Conservation (phyloP, 2,329 filamentous ascomycete genomes). For the Colletotrichum incanum region DNA sequence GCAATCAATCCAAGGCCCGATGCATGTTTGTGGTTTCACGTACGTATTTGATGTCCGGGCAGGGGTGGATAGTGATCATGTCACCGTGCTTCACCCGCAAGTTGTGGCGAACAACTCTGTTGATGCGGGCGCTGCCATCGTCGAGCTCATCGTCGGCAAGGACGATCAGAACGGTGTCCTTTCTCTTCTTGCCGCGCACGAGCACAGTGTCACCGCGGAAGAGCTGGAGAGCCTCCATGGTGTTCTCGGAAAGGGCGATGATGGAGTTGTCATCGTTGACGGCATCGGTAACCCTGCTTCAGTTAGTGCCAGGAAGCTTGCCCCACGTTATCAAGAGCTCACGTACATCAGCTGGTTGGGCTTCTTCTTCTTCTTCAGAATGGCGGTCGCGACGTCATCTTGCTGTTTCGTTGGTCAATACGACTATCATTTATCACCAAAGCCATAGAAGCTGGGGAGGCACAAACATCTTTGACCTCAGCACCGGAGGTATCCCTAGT, state of each 20-base stretch:
- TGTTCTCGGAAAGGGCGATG: constrained; percentile 97
- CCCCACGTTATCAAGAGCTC: constrained; percentile 29
- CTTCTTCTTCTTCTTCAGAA: constrained; percentile 99
- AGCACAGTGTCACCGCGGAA: constrained; percentile 99
- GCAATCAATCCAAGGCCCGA: constrained; percentile 43
- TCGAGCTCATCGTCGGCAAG: constrained; percentile 98
- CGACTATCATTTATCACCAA: constrained; percentile 43
- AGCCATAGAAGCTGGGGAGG: constrained; percentile 43
- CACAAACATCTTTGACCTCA: constrained; percentile 85
- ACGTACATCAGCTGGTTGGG: constrained; percentile 96
- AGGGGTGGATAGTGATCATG: constrained; percentile 96
- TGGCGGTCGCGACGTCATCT: constrained; percentile 94
- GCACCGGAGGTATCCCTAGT: constrained; percentile 89
- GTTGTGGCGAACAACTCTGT: constrained; percentile 98
- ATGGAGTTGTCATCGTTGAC: constrained; percentile 99
- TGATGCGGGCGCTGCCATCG: constrained; percentile 96
- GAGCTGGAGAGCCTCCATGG: constrained; percentile 97
- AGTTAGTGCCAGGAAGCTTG: constrained; percentile 30
- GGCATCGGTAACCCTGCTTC: constrained; percentile 91
- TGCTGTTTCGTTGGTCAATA: constrained; percentile 69
- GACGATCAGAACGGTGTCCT: constrained; percentile 98
- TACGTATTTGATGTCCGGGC: constrained; percentile 99
- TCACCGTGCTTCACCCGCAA: constrained; percentile 98
- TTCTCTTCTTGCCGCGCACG: constrained; percentile 99
- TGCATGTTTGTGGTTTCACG: constrained; percentile 57